These are phyloP conservation scores for Neocucurbitaria cava DNA, from an alignment of 2,329 filamentous ascomycete species.

Conservation along the genomic window DNA sequence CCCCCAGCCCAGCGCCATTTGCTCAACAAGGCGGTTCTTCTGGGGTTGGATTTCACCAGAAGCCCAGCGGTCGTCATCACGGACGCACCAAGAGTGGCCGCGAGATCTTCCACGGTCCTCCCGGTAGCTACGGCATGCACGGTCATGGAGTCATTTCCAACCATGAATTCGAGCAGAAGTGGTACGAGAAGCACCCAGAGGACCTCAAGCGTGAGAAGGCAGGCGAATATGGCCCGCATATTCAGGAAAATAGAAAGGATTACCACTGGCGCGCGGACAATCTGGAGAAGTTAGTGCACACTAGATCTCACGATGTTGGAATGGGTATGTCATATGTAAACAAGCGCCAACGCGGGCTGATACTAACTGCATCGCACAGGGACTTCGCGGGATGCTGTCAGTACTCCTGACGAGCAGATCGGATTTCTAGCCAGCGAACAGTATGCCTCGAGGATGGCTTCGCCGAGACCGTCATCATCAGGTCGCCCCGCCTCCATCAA, in stretches of 20 bases:
- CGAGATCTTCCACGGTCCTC: constrained; percentile 73
- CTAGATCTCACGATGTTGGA: constrained; percentile 59
- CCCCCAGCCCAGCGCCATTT: constrained; percentile 78
- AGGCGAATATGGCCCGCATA: constrained; percentile 66
- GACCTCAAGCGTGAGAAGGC: constrained; percentile 76
- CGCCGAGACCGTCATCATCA: constrained; percentile 66
- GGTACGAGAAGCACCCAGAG: constrained; percentile 92
- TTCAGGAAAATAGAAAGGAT: constrained; percentile 68
- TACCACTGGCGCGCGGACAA: constrained; percentile 90
- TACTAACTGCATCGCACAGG: constrained; percentile 63
- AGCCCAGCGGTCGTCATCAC: constrained; percentile 61
- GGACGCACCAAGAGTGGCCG: constrained; percentile 74
- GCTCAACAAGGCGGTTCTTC: constrained; percentile 45
- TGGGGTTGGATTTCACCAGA: constrained; percentile 63
- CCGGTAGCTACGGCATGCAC: constrained; percentile 91
- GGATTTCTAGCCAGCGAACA: constrained; percentile 88
- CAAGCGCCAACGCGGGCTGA: constrained; percentile 48
- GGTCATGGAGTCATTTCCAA: constrained; percentile 79
- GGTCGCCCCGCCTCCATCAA: constrained; percentile 55
- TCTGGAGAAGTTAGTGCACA: constrained; percentile 86
- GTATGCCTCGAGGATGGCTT: constrained; percentile 76
- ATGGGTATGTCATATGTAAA: constrained; percentile 61
- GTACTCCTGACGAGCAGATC: constrained; percentile 88
- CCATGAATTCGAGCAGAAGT: constrained; percentile 87
- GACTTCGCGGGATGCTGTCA: constrained; percentile 66